These are phyloP conservation scores for Starmerella apicola DNA, from an alignment of 805 yeast species.

Conservation along the genomic window DNA sequence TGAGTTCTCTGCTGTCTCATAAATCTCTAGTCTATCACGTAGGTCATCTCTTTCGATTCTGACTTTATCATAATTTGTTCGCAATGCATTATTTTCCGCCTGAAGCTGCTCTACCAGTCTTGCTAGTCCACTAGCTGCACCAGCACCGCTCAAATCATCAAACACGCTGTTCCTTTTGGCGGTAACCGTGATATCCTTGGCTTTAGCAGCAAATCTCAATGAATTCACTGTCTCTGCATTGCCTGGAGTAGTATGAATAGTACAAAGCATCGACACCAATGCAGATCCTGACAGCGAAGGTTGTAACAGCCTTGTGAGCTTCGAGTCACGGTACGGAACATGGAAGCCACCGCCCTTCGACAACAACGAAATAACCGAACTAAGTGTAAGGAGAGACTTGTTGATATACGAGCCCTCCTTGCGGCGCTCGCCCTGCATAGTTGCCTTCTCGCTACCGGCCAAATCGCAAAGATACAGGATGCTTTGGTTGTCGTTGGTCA, in stretches of 20 bases:
- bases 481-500: constrained; percentile 32
- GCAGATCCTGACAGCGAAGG: constrained; percentile 86
- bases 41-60: constrained; percentile 18
- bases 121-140: constrained; percentile 30
- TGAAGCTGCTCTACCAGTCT: constrained; percentile 51
- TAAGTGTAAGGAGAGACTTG: constrained; percentile 77
- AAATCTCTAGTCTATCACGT: constrained; percentile 19
- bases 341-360: constrained; percentile 44
- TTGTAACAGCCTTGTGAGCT: constrained; percentile 76
- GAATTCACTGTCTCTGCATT: constrained; percentile 71
- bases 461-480: constrained; percentile 81
- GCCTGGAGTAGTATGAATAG: constrained; percentile 51
- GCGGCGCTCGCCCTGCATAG: constrained; percentile 60
- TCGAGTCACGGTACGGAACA: constrained; percentile 87
- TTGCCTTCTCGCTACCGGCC: constrained; percentile 92
- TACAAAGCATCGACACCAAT: constrained; percentile 73
- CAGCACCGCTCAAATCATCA: constrained; percentile 23
- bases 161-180: constrained; percentile 38
- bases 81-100: constrained; percentile 34
- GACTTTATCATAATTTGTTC: constrained; percentile 13
- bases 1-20: constrained; percentile 11
- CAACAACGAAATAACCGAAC: constrained; percentile 81
- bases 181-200: constrained; percentile 66
- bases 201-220: constrained; percentile 82
- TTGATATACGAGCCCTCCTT: constrained; percentile 91